These are phyloP conservation scores for Purpureocillium takamizusanense DNA, from an alignment of 2,329 filamentous ascomycete species.

Conservation along the genomic window DNA sequence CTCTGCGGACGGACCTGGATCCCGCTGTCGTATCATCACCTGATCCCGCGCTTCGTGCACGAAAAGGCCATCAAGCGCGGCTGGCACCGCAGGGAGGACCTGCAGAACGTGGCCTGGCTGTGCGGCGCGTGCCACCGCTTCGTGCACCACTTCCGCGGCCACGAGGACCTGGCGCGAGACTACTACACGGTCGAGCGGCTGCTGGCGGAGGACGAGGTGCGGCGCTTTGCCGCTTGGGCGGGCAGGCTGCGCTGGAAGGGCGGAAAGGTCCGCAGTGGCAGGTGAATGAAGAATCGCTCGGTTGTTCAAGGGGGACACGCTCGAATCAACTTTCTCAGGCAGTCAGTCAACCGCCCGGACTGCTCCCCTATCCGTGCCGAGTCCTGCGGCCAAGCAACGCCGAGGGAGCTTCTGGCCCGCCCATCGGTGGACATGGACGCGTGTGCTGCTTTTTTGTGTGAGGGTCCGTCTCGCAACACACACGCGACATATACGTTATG, in stretches of 20 bases:
- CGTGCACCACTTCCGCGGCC: conserved; percentile 65
- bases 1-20: conserved; percentile 69
- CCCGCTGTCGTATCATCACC: conserved; percentile 72
- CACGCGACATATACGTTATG: too few species aligned
- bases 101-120: conserved; percentile 79
- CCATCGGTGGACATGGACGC: too few species aligned
- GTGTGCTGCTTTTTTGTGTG: too few species aligned
- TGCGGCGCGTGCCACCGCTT: conserved; percentile 78
- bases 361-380: too few species aligned
- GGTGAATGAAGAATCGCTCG: neutral
- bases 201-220: conserved; percentile 61
- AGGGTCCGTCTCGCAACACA: too few species aligned
- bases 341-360: too few species aligned
- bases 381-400: too few species aligned
- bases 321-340: too few species aligned
- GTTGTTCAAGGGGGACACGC: too few species aligned
- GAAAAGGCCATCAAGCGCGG: conserved; percentile 66
- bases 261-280: conserved; percentile 2
- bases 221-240: conserved; percentile 65
- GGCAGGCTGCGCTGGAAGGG: conserved; percentile 65
- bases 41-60: conserved; percentile 73
- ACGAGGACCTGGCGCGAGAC: conserved; percentile 68
- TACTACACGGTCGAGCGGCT: conserved; percentile 68
- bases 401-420: too few species aligned
- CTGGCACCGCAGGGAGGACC: conserved; percentile 67